Evolutionary conservation across 371 early-diverging fungal species (phyloP).

Genomic region (Mortierella sp.): DNA sequence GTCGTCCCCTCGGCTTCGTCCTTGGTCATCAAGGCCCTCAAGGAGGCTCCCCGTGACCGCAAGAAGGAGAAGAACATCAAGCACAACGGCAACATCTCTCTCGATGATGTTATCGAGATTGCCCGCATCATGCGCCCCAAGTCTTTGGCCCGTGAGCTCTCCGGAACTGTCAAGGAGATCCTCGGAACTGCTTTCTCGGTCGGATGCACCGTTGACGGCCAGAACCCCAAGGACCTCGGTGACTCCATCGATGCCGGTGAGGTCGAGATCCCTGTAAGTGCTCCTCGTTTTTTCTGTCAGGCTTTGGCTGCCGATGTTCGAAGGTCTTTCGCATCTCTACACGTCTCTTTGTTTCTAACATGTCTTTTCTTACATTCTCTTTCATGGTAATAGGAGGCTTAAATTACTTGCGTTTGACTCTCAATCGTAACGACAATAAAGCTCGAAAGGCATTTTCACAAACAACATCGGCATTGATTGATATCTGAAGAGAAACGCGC

Average conservation of each 20-base stretch:
- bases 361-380: background rate
- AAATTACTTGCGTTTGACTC: constrained; percentile 7
- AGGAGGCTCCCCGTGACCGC: constrained; percentile 99
- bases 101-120: constrained; percentile 96
- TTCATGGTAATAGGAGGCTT: background rate
- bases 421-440: background rate
- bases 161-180: constrained; percentile 99
- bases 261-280: constrained; percentile 87
- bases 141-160: constrained; percentile 70
- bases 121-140: constrained; percentile 94
- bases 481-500: background rate
- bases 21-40: constrained; percentile 98
- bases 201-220: constrained; percentile 98
- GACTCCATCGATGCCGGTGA: constrained; percentile 82
- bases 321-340: background rate
- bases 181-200: constrained; percentile 97
- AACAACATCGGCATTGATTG: background rate
- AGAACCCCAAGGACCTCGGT: constrained; percentile 87
- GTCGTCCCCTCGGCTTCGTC: constrained; percentile 98
- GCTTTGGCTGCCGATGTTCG: background rate
- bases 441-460: constrained; percentile 1
- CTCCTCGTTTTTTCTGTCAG: background rate
- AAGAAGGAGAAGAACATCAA: constrained; percentile 99
- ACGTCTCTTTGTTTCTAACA: background rate
- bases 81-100: constrained; percentile 93